phyloP scores from a whole-genome alignment of 495 filamentous ascomycete genomes.

The Umbilicaria muhlenbergii region DNA sequence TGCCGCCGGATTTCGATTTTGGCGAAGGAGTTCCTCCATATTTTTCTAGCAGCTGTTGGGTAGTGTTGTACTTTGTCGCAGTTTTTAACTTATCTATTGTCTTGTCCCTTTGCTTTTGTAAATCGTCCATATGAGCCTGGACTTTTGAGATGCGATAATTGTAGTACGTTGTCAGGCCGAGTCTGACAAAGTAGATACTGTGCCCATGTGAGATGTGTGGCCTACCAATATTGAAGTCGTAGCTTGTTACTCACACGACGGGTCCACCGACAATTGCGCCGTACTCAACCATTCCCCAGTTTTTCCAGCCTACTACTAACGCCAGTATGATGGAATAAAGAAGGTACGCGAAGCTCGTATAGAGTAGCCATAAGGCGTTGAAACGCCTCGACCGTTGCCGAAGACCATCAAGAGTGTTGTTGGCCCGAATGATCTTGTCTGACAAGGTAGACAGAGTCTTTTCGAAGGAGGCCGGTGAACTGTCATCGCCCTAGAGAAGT shows the following conservation, averaged over 20 bases:
- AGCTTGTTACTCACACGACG: slow-evolving; percentile 39
- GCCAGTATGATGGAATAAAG: slow-evolving; percentile 65
- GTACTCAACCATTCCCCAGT: slow-evolving; percentile 60
- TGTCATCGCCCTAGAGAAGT: slow-evolving; percentile 49
- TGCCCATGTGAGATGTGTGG: not conserved
- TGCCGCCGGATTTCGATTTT: slow-evolving; percentile 18
- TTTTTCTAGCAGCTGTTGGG: slow-evolving; percentile 83
- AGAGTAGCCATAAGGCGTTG: slow-evolving; percentile 79
- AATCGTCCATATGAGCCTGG: slow-evolving; percentile 50
- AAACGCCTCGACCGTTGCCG: slow-evolving; percentile 59
- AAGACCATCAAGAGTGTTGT: slow-evolving; percentile 51
- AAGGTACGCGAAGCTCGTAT: slow-evolving; percentile 78
- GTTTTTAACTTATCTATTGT: slow-evolving; percentile 90
- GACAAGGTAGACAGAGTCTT: slow-evolving; percentile 71
- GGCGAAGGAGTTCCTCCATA: slow-evolving; percentile 53
- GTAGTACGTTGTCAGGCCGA: slow-evolving; percentile 48
- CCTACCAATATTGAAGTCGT: slow-evolving; percentile 1
- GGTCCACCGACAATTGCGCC: slow-evolving; percentile 65
- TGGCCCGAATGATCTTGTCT: slow-evolving; percentile 59
- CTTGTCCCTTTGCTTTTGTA: slow-evolving; percentile 60
- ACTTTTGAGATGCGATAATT: slow-evolving; percentile 61
- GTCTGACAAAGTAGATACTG: slow-evolving; percentile 55
- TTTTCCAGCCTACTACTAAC: slow-evolving; percentile 73
- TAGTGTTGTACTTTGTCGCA: slow-evolving; percentile 90
- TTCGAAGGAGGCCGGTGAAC: slow-evolving; percentile 84